A percentile compares a stretch with the other conserved stretches of the same genome.
Conservation (phyloP, 441 rosid genomes). For the Raphanus hybrid region DNA sequence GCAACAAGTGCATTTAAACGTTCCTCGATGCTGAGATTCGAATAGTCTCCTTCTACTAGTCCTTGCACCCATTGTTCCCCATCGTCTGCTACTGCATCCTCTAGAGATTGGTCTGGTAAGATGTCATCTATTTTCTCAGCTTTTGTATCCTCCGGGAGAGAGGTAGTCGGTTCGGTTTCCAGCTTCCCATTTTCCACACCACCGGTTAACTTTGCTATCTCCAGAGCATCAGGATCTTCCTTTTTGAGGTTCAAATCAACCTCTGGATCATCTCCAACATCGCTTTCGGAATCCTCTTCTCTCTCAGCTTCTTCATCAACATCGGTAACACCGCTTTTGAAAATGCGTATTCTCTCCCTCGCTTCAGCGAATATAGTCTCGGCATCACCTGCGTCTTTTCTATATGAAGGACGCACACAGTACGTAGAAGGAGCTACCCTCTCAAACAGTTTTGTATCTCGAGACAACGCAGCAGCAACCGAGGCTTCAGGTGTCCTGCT, state of each 20-base stretch:
- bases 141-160: constrained; percentile 43
- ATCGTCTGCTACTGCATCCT: constrained; percentile 38
- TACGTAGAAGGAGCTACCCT: constrained; percentile 94
- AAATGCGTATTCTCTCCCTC: constrained; percentile 67
- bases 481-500: constrained; percentile 97
- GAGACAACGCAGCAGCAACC: constrained; percentile 88
- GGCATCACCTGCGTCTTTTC: constrained; percentile 74
- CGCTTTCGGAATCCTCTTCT: constrained; percentile 84
- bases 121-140: constrained; percentile 32
- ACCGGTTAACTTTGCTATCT: constrained; percentile 35
- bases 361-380: constrained; percentile 77
- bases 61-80: constrained; percentile 90
- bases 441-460: constrained; percentile 88
- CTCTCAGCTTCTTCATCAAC: constrained; percentile 87
- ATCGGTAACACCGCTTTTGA: constrained; percentile 63
- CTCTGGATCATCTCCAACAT: constrained; percentile 69
- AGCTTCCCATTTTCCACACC: constrained; percentile 50
- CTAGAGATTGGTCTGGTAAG: constrained; percentile 29
- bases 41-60: constrained; percentile 80
- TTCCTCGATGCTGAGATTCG: constrained; percentile 78
- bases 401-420: constrained; percentile 79
- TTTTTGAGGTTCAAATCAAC: constrained; percentile 55
- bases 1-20: constrained; percentile 83
- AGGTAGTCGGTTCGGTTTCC: constrained; percentile 45
- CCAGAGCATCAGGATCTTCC: constrained; percentile 46